A percentile compares a stretch with the other conserved stretches of the same genome.
Conservation (phyloP, 331 rosid species). For the Telfairia occidentalis region DNA sequence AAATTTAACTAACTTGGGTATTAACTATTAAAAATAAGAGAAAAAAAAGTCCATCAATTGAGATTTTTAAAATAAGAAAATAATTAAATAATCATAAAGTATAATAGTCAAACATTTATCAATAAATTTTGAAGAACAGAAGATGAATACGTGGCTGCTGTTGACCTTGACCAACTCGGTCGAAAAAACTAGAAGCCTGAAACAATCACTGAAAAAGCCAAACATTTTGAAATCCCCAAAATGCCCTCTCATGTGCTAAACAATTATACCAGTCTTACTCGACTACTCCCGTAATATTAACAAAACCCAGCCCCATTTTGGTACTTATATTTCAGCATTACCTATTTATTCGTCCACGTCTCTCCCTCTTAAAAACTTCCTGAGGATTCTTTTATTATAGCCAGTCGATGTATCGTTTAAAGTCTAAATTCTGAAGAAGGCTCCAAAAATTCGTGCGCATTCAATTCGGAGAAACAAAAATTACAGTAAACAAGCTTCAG, state of each 20-base stretch:
- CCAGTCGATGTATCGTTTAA: conserved; percentile 19
- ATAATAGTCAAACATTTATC: not conserved
- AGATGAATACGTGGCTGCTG: not conserved
- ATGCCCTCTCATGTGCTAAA: not conserved
- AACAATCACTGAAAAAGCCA: not conserved
- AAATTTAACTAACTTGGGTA: too few relatives aligned
- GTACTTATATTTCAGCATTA: conserved; percentile 19
- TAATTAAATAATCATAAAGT: too few relatives aligned
- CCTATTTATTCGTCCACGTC: conserved; percentile 42
- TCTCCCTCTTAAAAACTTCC: conserved; percentile 11
- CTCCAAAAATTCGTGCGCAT: conserved; percentile 17
- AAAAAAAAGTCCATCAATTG: too few relatives aligned
- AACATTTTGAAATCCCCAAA: conserved; percentile 1
- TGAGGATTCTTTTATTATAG: conserved; percentile 12
- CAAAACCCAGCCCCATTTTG: not conserved
- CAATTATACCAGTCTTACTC: not conserved
- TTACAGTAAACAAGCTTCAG: not conserved
- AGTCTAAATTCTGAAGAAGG: conserved; percentile 24
- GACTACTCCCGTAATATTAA: conserved; percentile 18
- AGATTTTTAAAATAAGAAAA: too few relatives aligned
- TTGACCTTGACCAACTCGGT: not conserved
- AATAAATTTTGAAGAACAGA: not conserved
- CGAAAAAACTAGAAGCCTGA: not conserved
- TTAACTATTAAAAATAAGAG: too few relatives aligned
- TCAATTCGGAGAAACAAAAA: conserved; percentile 18